Base-by-base conservation (phyloP, 306 rosid genomes). In the Medicago lupulina region DNA sequence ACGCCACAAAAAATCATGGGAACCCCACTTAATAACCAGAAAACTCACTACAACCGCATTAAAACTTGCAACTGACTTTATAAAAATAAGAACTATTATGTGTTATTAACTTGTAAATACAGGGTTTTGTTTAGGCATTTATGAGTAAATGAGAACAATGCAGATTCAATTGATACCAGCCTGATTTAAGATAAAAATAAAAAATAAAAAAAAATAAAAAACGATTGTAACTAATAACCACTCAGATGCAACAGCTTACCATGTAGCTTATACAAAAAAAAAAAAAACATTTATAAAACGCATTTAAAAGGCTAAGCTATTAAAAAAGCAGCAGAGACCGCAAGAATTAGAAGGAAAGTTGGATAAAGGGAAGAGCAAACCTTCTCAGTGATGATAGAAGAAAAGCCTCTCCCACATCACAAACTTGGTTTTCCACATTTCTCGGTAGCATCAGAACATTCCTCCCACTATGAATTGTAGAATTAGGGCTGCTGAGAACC, bases 371-470 rank as follows among this genome's bases (percentile, higher is more conserved):
- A 73, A 79, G 13, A 36, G 50, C 16, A 79, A 77, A 95, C 99
- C 99, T 92, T 82, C 91, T 83, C 4, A 95, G 80, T 59, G 99
- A 92, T 14, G 97, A 95, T 59, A 95, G 39, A 65, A 95, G 80
- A 92, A 89, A 92, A 65, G 96, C 88, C 88, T 95, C 99, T 50
- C 96, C 93, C 78, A 95, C 92, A 63, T 92, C 93, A 80, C 97
- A 92, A 14, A 75, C 90, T 81, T 95, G 97, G 74, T 84, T 86
- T 75, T 92, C 97, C 58, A 78, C 86, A 86, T 89, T 90, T 84
- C 90, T 95, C 14, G 88, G 91, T 63, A 79, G 66, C 78, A 92
- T 77, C 51, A 82, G 77, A 49, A 78, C 77, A 68, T 81, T 90
- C 87, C 99, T 88, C 63, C 96, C 93, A 79, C 85, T 72, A 79